Conservation (phyloP, 176 grass and related monocot species). For the Oryza longistaminata region DNA sequence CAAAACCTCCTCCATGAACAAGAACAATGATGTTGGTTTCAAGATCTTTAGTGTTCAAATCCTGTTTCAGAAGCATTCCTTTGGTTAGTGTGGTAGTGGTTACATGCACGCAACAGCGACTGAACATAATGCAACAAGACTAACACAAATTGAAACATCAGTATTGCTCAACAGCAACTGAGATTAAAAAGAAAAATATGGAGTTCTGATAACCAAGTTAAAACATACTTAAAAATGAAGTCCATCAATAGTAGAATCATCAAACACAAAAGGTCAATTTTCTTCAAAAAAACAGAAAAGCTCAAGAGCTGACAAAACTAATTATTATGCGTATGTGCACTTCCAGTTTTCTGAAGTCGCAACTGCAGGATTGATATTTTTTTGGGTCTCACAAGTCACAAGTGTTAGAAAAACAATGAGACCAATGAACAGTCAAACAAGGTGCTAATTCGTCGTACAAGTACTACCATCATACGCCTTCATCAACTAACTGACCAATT, state of each 20-base stretch:
- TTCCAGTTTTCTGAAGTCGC: neutral
- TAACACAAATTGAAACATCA: neutral
- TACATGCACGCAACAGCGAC: neutral
- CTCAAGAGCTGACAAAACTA: neutral
- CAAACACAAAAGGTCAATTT: neutral
- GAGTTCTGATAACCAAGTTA: neutral
- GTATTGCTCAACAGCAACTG: neutral
- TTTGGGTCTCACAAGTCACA: neutral
- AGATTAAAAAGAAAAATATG: neutral
- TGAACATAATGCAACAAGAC: neutral
- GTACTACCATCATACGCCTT: neutral
- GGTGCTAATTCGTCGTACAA: neutral
- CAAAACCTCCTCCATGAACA: conserved; percentile 95
- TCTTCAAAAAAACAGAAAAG: neutral
- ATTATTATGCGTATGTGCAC: neutral
- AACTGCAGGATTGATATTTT: neutral
- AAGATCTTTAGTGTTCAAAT: conserved; percentile 67
- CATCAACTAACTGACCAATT: neutral
- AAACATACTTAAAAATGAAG: neutral
- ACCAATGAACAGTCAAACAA: conserved; percentile 19
- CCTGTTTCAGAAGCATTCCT: conserved; percentile 51
- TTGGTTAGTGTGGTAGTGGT: neutral
- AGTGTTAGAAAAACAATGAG: neutral
- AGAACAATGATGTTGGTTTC: conserved; percentile 87
- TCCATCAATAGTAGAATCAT: neutral